These are phyloP conservation scores for Boletus rubroflammeus DNA, from an alignment of 768 basidiomycete species.

Conservation along the genomic window DNA sequence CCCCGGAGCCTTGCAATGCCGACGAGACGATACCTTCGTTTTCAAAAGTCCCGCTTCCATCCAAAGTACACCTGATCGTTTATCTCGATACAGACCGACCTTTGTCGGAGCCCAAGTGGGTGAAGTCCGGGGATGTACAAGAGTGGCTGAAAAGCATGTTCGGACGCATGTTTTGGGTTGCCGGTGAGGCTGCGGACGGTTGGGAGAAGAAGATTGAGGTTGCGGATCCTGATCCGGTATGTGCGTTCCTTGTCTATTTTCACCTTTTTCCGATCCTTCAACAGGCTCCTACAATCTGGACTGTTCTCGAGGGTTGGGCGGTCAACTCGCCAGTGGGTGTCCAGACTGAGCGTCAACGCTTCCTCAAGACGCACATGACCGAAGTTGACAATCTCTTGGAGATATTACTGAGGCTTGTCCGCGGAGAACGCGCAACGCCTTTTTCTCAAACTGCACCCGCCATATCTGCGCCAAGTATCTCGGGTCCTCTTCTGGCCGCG, in stretches of 20 bases:
- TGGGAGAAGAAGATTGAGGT: conserved; percentile 96
- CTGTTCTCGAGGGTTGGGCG: conserved; percentile 87
- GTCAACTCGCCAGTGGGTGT: conserved; percentile 76
- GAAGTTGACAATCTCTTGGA: conserved; percentile 89
- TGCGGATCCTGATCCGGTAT: conserved; percentile 90
- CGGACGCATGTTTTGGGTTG: conserved; percentile 83
- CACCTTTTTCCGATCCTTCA: not conserved
- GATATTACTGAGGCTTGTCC: conserved; percentile 86
- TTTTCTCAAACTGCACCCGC: conserved; percentile 61
- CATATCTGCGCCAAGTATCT: conserved; percentile 58
- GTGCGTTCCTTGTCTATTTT: conserved; percentile 29
- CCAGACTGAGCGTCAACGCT: conserved; percentile 75
- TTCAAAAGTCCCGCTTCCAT: conserved; percentile 47
- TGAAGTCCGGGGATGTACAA: conserved; percentile 89
- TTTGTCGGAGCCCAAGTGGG: conserved; percentile 95
- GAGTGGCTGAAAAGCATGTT: conserved; percentile 91
- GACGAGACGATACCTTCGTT: conserved; percentile 77
- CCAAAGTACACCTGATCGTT: conserved; percentile 61
- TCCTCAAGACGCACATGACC: conserved; percentile 83
- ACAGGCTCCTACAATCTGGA: conserved; percentile 89
- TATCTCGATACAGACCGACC: conserved; percentile 87
- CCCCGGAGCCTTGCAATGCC: conserved; percentile 37
- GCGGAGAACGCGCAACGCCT: conserved; percentile 78
- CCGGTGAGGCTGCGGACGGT: conserved; percentile 77
- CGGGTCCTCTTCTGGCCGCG: conserved; percentile 69